Base-by-base conservation (phyloP, 768 basidiomycete genomes). In the Atractiella rhizophila region DNA sequence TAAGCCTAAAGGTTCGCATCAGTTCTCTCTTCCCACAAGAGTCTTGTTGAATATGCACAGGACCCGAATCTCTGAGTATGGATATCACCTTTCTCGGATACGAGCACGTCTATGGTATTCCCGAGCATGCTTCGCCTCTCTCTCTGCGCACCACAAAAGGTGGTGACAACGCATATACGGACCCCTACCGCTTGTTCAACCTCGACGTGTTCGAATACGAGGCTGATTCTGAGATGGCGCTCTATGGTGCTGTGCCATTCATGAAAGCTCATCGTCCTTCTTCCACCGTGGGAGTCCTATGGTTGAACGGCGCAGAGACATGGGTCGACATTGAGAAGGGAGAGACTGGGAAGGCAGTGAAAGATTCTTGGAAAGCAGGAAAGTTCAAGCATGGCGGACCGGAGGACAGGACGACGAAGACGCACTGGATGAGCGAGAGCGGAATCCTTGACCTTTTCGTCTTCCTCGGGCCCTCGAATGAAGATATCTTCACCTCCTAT, bases 401-500 rank as follows among this genome's bases (percentile, higher is more conserved):
- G 2, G 9, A 24, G 4, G 11, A 38, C 8, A 18, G 18, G 8
- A 76, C 77, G 7, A 77, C 79, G 0, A 66, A 75, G 48, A 85
- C 88, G 0, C 91, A 96, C 56, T 98, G 88, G 91, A 73, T 94
- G 47, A 83, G 86, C 6, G 91, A 98, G 59, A 83, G 82, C 4
- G 91, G 91, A 32, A 85, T 96, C 46, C 67, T 98, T 39, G 88
- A 98, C 57, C 57, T 91, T 9, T 81, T 96, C 62, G 64, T 98
- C 50, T 69, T 94, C 41, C 83, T 91, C 4, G 91, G 91, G 5
- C 85, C 88, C 1, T 73, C 74, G 0, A 73, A 82, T 9, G 62
- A 67, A 7, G 73, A 78, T 3, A 64, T 94, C 25, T 85, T 94
- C 59, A 66, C 64, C 34, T 82, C 94, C 56, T 94, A 88, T 55